These are phyloP conservation scores for Phytopythium kandeliae DNA, from an alignment of 352 stramenopile genomes.

Conservation along the genomic window DNA sequence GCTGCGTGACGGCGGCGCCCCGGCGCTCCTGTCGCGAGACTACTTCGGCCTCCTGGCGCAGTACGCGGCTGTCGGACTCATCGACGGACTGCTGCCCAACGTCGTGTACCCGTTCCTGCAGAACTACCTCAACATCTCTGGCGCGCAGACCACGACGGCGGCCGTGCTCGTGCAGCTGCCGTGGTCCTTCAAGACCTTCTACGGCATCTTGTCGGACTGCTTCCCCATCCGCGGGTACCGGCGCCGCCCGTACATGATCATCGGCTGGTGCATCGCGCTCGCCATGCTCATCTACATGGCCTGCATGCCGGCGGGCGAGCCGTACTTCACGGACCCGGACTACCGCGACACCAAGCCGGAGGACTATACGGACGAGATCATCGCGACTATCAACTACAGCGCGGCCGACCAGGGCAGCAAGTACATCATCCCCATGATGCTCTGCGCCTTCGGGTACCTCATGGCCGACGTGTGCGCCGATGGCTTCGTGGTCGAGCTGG, in stretches of 20 bases:
- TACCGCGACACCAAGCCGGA: conserved; percentile 32
- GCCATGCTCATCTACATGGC: conserved; percentile 38
- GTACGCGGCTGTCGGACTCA: conserved; percentile 48
- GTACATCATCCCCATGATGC: conserved; percentile 43
- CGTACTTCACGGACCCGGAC: conserved; percentile 30
- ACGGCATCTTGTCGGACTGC: conserved; percentile 55
- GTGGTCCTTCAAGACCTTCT: conserved; percentile 64
- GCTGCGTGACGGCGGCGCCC: conserved; percentile 29
- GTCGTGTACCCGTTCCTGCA: conserved; percentile 50
- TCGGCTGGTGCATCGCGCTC: conserved; percentile 36
- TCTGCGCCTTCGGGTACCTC: conserved; percentile 37
- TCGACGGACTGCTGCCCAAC: conserved; percentile 38
- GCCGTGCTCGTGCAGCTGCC: conserved; percentile 36
- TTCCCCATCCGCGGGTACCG: conserved; percentile 50
- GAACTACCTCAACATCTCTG: conserved; percentile 53
- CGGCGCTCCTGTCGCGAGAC: conserved; percentile 31
- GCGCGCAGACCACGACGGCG: conserved; percentile 33
- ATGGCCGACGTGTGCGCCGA: conserved; percentile 44
- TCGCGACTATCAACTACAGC: conserved; percentile 27
- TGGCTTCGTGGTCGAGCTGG: conserved; percentile 41
- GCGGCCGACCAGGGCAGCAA: conserved; percentile 24
- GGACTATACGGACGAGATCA: conserved; percentile 35
- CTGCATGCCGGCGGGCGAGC: conserved; percentile 18
- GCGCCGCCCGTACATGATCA: conserved; percentile 47
- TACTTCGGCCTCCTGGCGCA: conserved; percentile 51